A percentile compares a stretch with the other conserved stretches of the same genome.
phyloP scores from a whole-genome alignment of 495 filamentous ascomycete genomes.

The Trichoderma erinaceum region DNA sequence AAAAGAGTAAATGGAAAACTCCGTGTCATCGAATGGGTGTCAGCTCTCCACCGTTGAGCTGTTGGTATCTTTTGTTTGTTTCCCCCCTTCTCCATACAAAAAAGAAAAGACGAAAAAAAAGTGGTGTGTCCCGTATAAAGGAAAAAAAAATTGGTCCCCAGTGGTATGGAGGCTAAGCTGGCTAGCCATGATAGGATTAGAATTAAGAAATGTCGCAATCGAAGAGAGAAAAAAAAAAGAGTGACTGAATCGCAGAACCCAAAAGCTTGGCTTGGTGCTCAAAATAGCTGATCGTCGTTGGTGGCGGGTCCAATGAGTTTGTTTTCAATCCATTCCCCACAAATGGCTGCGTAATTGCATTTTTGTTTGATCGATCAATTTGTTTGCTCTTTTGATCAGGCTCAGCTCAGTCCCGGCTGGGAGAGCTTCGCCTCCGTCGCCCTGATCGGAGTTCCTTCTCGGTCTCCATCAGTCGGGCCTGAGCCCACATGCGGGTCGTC shows the following conservation, averaged over 20 bases:
- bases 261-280: background rate
- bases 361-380: background rate
- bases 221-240: background rate
- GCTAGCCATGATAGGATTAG: background rate
- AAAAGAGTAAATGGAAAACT: background rate
- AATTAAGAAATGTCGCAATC: background rate
- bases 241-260: background rate
- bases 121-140: background rate
- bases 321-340: background rate
- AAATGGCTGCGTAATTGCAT: conserved; percentile 2
- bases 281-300: background rate
- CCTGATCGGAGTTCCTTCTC: conserved; percentile 52
- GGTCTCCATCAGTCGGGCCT: conserved; percentile 56
- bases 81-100: background rate
- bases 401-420: conserved; percentile 13
- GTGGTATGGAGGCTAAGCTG: background rate
- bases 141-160: background rate
- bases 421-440: conserved; percentile 36
- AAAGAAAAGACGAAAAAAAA: background rate
- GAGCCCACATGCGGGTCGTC: conserved; percentile 57
- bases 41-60: background rate
- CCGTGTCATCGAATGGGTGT: background rate
- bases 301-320: background rate
- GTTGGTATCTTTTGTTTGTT: background rate
- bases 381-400: background rate